A percentile compares a stretch with the other conserved stretches of the same genome.
Evolutionary conservation across 2,329 filamentous ascomycete genomes (phyloP).

Genomic region (Fusarium penzigii): DNA sequence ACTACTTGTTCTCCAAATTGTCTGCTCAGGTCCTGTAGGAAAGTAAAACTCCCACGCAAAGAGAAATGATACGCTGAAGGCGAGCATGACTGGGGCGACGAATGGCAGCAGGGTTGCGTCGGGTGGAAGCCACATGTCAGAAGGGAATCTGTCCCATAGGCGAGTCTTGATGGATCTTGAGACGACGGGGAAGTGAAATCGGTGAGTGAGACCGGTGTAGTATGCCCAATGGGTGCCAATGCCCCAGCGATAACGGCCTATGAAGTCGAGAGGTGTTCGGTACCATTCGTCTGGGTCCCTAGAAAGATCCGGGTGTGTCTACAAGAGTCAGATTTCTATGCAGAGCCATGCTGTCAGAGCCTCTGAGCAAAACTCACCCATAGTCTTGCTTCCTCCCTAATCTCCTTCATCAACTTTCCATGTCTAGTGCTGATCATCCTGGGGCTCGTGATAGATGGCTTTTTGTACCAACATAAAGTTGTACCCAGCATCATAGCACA

Average conservation of each 20-base stretch:
- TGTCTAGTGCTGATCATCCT: constrained; percentile 4
- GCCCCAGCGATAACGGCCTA: constrained; percentile 16
- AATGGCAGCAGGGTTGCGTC: constrained; percentile 1
- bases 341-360: too few relatives aligned
- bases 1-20: constrained; percentile 24
- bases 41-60: constrained; percentile 32
- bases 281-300: constrained; percentile 24
- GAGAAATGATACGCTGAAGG: constrained; percentile 20
- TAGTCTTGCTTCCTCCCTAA: constrained; percentile 1
- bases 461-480: constrained; percentile 21
- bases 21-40: constrained; percentile 18
- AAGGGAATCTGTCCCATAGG: constrained; percentile 27
- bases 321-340: constrained; percentile 1
- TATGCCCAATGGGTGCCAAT: constrained; percentile 26
- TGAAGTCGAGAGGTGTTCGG: constrained; percentile 36
- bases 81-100: constrained; percentile 8
- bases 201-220: constrained; percentile 17
- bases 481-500: constrained; percentile 25
- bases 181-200: constrained; percentile 14
- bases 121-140: constrained; percentile 16
- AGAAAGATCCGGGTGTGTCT: constrained; percentile 29
- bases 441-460: constrained; percentile 17
- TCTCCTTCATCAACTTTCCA: constrained; percentile 12
- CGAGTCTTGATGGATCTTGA: constrained; percentile 14
- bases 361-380: too few relatives aligned